These are phyloP conservation scores for Sarocladiaceae sp. DNA, from an alignment of 2,329 filamentous ascomycete species.

Conservation along the genomic window DNA sequence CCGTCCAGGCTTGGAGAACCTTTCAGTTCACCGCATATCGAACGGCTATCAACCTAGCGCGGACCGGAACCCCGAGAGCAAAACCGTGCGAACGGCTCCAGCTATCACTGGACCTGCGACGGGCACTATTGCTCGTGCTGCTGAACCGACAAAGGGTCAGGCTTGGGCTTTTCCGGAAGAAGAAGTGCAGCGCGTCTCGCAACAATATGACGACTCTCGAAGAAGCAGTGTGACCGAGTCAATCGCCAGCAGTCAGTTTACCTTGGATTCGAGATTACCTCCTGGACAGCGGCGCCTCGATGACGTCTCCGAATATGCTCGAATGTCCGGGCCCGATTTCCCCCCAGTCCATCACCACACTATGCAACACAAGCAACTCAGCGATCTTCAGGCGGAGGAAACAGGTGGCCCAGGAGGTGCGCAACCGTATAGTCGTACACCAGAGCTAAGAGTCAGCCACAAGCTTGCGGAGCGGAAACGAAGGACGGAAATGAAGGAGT, in stretches of 20 bases:
- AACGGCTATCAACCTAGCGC: slow-evolving; percentile 58
- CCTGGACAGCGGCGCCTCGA: slow-evolving; percentile 67
- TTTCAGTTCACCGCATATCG: slow-evolving; percentile 54
- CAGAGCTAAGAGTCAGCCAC: slow-evolving; percentile 75
- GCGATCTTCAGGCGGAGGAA: slow-evolving; percentile 58
- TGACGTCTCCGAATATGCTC: slow-evolving; percentile 48
- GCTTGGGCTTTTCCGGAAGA: slow-evolving; percentile 80
- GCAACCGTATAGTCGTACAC: slow-evolving; percentile 76
- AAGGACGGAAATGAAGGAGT: slow-evolving; percentile 80
- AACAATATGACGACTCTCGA: slow-evolving; percentile 56
- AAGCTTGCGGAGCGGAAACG: slow-evolving; percentile 81
- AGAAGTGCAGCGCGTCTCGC: slow-evolving; percentile 47
- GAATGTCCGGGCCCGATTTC: slow-evolving; percentile 48
- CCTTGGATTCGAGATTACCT: slow-evolving; percentile 65
- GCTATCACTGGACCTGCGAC: slow-evolving; percentile 67
- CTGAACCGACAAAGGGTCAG: slow-evolving; percentile 74
- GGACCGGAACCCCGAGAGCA: slow-evolving; percentile 51
- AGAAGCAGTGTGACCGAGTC: slow-evolving; percentile 73
- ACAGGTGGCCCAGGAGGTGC: slow-evolving; percentile 43
- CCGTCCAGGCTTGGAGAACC: slow-evolving; percentile 42
- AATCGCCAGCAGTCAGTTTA: slow-evolving; percentile 72
- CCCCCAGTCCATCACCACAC: slow-evolving; percentile 64
- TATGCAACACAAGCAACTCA: slow-evolving; percentile 67
- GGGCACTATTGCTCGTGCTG: slow-evolving; percentile 60
- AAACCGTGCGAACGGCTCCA: slow-evolving; percentile 60